These are phyloP conservation scores for Eutrema yunnanense DNA, from an alignment of 345 rosid species.

Conservation along the genomic window DNA sequence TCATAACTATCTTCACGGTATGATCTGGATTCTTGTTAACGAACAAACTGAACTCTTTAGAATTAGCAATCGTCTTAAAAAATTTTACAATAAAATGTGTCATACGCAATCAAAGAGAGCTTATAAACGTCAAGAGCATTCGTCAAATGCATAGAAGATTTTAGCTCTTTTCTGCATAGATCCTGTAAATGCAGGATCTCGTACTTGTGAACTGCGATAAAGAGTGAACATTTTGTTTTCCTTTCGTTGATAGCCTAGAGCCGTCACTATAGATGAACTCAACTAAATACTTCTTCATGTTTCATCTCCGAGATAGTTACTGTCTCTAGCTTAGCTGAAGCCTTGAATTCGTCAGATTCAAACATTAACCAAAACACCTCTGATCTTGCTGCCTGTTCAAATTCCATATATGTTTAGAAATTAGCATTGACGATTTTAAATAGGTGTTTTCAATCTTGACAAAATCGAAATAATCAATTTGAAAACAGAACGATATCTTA, in stretches of 20 bases:
- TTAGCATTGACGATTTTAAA: neutral
- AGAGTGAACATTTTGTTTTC: neutral
- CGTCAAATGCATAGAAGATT: neutral
- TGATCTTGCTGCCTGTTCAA: conserved; percentile 1
- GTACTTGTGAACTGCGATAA: neutral
- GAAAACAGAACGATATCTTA: no score
- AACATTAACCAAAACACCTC: neutral
- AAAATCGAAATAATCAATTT: neutral
- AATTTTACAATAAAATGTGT: no score
- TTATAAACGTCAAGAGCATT: neutral
- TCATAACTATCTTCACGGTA: neutral
- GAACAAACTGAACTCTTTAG: neutral
- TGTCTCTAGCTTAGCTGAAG: neutral
- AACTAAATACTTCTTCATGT: conserved; percentile 5
- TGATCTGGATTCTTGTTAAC: neutral
- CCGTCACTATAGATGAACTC: conserved; percentile 1
- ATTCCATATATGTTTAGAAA: neutral
- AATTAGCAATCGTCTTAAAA: neutral
- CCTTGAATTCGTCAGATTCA: neutral
- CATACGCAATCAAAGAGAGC: neutral
- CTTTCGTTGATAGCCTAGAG: neutral
- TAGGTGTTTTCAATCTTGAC: neutral
- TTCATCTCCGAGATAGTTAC: neutral
- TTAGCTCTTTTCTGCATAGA: neutral
- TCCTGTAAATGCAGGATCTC: neutral